Percentiles rank a stretch among this genome's conserved stretches.
These are phyloP conservation scores for Cornus kousa DNA, from an alignment of 148 eudicot genomes.

Conservation along the genomic window DNA sequence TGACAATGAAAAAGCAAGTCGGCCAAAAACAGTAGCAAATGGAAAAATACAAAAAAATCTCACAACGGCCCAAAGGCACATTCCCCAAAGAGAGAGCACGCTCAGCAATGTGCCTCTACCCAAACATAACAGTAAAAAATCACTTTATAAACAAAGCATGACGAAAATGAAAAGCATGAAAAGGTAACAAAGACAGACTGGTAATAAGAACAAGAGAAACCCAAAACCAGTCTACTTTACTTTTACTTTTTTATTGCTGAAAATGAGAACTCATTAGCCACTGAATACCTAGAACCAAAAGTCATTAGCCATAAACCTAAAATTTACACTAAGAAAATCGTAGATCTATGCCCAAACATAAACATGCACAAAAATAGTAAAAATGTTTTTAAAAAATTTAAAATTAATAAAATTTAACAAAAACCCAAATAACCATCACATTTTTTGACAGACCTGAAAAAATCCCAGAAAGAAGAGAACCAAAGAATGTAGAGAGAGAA, in stretches of 20 bases:
- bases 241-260: neutral
- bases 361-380: neutral
- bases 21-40: constrained; percentile 4
- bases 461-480: neutral
- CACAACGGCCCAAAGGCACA: constrained; percentile 38
- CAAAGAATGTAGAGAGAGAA: neutral
- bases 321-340: neutral
- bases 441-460: neutral
- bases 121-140: constrained; percentile 10
- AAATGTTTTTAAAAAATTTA: neutral
- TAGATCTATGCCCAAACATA: constrained; percentile 6
- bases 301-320: neutral
- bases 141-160: constrained; percentile 16
- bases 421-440: neutral
- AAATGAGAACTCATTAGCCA: neutral
- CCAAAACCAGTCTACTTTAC: constrained; percentile 5
- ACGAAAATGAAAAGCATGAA: constrained; percentile 18
- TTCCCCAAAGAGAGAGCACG: constrained; percentile 24
- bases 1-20: constrained; percentile 13
- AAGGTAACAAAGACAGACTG: constrained; percentile 11
- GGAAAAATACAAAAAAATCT: constrained; percentile 29
- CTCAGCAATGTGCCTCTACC: constrained; percentile 1
- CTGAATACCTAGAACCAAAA: neutral
- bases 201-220: neutral
- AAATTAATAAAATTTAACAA: neutral